Base-by-base conservation (phyloP, 768 basidiomycete genomes). In the Auriscalpium vulgare region DNA sequence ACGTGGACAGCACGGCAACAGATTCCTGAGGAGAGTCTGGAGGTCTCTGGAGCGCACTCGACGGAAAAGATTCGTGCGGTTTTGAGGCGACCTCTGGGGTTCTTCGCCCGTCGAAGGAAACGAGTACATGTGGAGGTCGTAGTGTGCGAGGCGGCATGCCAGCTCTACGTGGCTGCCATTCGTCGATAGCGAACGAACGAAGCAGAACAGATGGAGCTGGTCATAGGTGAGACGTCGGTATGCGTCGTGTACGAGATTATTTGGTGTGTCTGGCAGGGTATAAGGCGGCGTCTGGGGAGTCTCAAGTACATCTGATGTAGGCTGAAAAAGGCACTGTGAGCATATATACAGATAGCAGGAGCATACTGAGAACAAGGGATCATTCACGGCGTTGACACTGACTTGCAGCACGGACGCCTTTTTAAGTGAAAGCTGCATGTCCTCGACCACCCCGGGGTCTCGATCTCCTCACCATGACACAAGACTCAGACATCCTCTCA, bases 131-230 rank as follows among this genome's bases (percentile, higher is more conserved):
- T 87, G 81, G 53, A 87, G 69, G 68, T 92, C 90, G 65, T 88
- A 80, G 56, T 88, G 84, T 8, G 85, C 80, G 23, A 92, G 78
- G 19, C 88, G 78, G 9, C 80, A 78, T 46, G 85, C 85, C 35
- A 91, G 82, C 54, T 88, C 87, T 51, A 65, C 49, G 58, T 85
- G 75, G 49, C 79, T 74, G 44, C 88, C 89, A 11, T 77, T 71
- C 0, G 77, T 82, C 50, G 85, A 82, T n/a, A 91, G 73, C 56
- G 77, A 82, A 59, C 89, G 81, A 45, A 83, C 79, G 71, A 81
- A 80, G 70, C 87, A 82, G 68, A 91, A 91, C 54, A 91, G 78
- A 40, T 84, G 69, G 58, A 91, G 80, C 63, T 91, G 86, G 23
- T 81, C 72, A 66, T 77, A 82, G 21, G 76, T 76, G 61, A 91